Percentiles rank a stretch among this genome's conserved stretches.
Evolutionary conservation across 192 early-diverging fungal species (phyloP).

Genomic region (Coemansia sp.): DNA sequence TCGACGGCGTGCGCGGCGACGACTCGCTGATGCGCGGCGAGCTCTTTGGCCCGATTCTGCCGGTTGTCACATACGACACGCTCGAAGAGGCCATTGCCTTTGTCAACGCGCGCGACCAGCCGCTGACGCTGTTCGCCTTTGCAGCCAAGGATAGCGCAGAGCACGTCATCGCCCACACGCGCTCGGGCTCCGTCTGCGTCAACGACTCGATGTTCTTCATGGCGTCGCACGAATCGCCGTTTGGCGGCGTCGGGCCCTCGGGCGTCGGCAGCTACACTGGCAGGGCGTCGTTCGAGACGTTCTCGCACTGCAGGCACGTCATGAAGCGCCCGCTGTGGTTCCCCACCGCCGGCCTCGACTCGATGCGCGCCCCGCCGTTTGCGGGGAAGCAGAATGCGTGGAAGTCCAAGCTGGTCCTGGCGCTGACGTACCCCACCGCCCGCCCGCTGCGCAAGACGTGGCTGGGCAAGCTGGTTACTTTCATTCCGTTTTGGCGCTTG

Average conservation of each 20-base stretch:
- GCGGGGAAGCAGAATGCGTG: slow-evolving; percentile 27
- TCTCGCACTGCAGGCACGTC: slow-evolving; percentile 75
- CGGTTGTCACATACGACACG: slow-evolving; percentile 69
- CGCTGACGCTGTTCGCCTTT: slow-evolving; percentile 83
- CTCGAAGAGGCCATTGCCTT: slow-evolving; percentile 66
- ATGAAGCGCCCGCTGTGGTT: slow-evolving; percentile 48
- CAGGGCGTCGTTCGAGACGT: slow-evolving; percentile 71
- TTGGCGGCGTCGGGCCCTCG: slow-evolving; percentile 85
- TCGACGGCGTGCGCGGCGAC: slow-evolving; percentile 69
- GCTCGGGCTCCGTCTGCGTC: slow-evolving; percentile 73
- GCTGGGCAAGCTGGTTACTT: slow-evolving; percentile 28
- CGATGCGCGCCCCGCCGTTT: slow-evolving; percentile 43
- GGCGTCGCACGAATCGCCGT: slow-evolving; percentile 65
- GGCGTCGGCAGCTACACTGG: slow-evolving; percentile 90
- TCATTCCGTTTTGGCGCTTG: slow-evolving; percentile 47
- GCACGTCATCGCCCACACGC: slow-evolving; percentile 66
- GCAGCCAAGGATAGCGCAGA: slow-evolving; percentile 58
- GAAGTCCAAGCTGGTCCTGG: slow-evolving; percentile 23
- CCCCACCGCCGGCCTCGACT: slow-evolving; percentile 41
- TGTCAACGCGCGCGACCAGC: slow-evolving; percentile 68
- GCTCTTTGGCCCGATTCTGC: slow-evolving; percentile 91
- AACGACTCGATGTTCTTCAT: slow-evolving; percentile 82
- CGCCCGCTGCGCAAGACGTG: slow-evolving; percentile 21
- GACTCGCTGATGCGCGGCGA: slow-evolving; percentile 78
- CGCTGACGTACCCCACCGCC: slow-evolving; percentile 27